Conservation (phyloP, 2,329 filamentous ascomycete species). For the Hypoxylon sp. region DNA sequence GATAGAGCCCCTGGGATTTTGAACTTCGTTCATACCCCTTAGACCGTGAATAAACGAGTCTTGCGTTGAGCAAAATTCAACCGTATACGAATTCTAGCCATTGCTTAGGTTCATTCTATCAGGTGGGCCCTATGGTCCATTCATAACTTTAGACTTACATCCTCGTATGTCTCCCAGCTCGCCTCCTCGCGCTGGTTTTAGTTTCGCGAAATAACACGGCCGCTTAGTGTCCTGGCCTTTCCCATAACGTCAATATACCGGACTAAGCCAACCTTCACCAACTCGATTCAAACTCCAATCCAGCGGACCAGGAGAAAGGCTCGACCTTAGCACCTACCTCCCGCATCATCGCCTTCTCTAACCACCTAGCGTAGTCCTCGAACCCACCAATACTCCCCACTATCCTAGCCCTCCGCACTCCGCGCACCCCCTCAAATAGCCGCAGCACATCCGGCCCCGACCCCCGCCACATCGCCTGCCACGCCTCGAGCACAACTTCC, state of each 20-base stretch:
- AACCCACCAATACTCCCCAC: conserved; percentile 60
- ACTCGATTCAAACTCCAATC: neutral
- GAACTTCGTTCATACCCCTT: conserved; percentile 39
- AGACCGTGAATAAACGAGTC: conserved; percentile 42
- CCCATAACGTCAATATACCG: neutral
- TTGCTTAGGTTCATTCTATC: neutral
- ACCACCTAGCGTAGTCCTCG: conserved; percentile 61
- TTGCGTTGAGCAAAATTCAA: conserved; percentile 19
- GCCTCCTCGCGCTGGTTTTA: neutral
- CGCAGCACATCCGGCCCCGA: conserved; percentile 57
- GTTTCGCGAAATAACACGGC: neutral
- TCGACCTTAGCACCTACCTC: conserved; percentile 26
- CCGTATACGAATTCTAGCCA: neutral
- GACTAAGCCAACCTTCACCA: neutral
- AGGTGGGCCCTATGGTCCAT: neutral
- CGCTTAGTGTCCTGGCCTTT: neutral
- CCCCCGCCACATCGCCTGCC: conserved; percentile 58
- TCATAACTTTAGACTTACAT: neutral
- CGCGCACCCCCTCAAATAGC: conserved; percentile 61
- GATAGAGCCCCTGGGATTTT: conserved; percentile 30
- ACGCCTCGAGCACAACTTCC: conserved; percentile 59
- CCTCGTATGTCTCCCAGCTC: neutral
- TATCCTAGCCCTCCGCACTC: conserved; percentile 57
- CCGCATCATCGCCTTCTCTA: conserved; percentile 57
- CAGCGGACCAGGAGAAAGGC: conserved; percentile 37